These are phyloP conservation scores for Gyromitra esculenta DNA, from an alignment of 2,329 filamentous ascomycete species.

Conservation along the genomic window DNA sequence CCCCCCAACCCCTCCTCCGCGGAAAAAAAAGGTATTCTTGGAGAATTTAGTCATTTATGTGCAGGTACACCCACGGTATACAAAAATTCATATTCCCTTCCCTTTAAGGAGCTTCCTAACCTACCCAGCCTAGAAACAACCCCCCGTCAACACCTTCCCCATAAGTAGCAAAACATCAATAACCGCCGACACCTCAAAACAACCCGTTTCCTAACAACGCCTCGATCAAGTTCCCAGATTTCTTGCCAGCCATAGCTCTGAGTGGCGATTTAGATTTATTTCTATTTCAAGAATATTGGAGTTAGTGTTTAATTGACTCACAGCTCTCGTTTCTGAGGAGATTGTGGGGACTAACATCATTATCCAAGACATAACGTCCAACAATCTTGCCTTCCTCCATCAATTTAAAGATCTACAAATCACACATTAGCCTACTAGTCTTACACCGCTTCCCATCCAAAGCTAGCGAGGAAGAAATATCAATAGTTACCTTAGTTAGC, in stretches of 20 bases:
- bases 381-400: slow-evolving; percentile 74
- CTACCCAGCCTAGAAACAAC: slow-evolving; percentile 8
- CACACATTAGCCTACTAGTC: slow-evolving; percentile 1
- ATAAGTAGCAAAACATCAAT: slow-evolving; percentile 21
- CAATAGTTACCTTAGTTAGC: slow-evolving; percentile 76
- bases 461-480: slow-evolving; percentile 62
- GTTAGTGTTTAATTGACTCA: slow-evolving; percentile 10
- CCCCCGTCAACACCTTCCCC: slow-evolving; percentile 3
- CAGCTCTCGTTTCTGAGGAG: not conserved
- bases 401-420: slow-evolving; percentile 55
- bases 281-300: slow-evolving; percentile 13
- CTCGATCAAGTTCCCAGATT: slow-evolving; percentile 8
- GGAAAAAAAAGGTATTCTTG: not conserved
- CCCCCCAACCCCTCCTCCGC: not conserved
- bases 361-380: slow-evolving; percentile 83
- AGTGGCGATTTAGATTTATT: slow-evolving; percentile 24
- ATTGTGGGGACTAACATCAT: slow-evolving; percentile 57
- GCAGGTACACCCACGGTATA: not conserved
- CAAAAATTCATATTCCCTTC: not conserved
- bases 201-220: slow-evolving; percentile 2
- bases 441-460: not conserved
- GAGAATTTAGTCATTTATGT: not conserved
- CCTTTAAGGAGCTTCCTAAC: not conserved
- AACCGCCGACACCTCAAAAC: slow-evolving; percentile 37
- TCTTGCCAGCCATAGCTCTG: not conserved